Percentiles rank a stretch among this genome's conserved stretches.
Conservation (phyloP, 2,329 filamentous ascomycete species). For the Exophiala spinifera region DNA sequence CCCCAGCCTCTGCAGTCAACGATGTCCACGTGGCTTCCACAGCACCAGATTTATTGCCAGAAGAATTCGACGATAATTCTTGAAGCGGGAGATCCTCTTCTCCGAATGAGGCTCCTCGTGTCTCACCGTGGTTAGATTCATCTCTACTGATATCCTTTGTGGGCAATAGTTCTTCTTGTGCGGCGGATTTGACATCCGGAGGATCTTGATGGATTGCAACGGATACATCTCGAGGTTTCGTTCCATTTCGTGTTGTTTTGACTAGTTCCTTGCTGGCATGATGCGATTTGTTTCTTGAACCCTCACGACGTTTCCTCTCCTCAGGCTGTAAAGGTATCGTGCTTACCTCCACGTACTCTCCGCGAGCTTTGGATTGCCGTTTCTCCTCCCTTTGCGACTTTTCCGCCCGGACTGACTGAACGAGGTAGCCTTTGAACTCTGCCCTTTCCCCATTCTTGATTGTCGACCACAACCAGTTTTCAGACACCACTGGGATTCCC, state of each 20-base stretch:
- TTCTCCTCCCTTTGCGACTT: conserved; percentile 2
- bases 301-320: not conserved
- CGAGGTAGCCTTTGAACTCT: conserved; percentile 9
- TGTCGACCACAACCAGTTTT: conserved; percentile 82
- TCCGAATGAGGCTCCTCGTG: not conserved
- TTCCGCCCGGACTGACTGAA: conserved; percentile 1
- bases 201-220: conserved; percentile 3
- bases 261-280: not conserved
- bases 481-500: conserved; percentile 74
- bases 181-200: not conserved
- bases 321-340: conserved; percentile 13
- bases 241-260: not conserved
- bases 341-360: conserved; percentile 13
- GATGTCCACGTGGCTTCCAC: conserved; percentile 10
- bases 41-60: conserved; percentile 13
- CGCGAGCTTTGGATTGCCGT: not conserved
- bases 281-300: not conserved
- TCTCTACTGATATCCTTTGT: not conserved
- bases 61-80: conserved; percentile 34
- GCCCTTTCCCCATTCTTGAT: conserved; percentile 52
- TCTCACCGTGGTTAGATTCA: conserved; percentile 4
- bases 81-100: conserved; percentile 29
- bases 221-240: not conserved
- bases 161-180: not conserved
- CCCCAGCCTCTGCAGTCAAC: conserved; percentile 17